Evolutionary conservation across 192 early-diverging fungal species (phyloP).

Genomic region (Dimargaris verticillata): DNA sequence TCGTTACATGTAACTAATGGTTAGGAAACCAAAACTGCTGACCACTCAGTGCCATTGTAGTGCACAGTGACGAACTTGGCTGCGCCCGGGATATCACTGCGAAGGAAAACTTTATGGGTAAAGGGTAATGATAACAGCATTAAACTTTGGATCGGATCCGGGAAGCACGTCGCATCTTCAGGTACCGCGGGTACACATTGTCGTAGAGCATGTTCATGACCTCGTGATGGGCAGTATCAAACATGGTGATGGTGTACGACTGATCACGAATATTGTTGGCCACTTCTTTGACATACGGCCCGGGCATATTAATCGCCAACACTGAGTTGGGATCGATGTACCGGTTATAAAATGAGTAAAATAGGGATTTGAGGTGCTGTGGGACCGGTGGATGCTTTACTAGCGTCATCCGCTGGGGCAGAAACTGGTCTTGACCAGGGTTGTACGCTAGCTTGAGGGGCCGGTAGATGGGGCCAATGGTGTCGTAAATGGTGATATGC

Average conservation of each 20-base stretch:
- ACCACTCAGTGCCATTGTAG: too few species aligned
- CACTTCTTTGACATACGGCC: background rate
- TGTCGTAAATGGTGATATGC: conserved; percentile 9
- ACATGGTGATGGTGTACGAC: conserved; percentile 11
- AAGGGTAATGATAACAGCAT: too few species aligned
- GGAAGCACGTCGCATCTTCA: conserved; percentile 16
- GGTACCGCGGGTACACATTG: conserved; percentile 34
- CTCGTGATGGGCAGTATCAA: conserved; percentile 33
- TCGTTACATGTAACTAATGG: too few species aligned
- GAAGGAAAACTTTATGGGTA: too few species aligned
- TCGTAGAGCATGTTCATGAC: conserved; percentile 34
- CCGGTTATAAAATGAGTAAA: background rate
- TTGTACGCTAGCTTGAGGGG: conserved; percentile 3
- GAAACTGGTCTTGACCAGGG: background rate
- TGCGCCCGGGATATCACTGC: too few species aligned
- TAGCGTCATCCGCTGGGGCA: background rate
- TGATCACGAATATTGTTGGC: background rate
- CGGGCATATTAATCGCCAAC: conserved; percentile 4
- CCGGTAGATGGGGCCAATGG: conserved; percentile 7
- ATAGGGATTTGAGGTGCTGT: background rate
- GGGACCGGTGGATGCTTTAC: conserved; percentile 2
- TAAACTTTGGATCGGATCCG: background rate
- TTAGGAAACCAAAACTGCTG: too few species aligned
- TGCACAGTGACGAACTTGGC: too few species aligned
- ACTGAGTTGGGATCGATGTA: conserved; percentile 8